Conservation (phyloP, 345 rosid species). For the Anacardium occidentale region DNA sequence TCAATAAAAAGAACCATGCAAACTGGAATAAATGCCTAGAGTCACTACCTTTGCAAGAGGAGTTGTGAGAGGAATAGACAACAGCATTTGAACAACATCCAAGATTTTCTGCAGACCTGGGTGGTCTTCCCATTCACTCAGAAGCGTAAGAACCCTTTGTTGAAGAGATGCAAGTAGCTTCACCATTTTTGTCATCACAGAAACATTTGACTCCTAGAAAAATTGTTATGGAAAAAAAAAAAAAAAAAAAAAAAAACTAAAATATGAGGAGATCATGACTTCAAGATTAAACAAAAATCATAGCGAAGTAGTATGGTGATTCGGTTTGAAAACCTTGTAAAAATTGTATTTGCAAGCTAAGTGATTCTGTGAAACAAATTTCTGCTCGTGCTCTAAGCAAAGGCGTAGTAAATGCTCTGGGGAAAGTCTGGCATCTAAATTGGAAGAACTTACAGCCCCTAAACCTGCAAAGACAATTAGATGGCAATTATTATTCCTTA, state of each 20-base stretch:
- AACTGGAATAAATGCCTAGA: constrained; percentile 8
- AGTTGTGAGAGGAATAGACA: constrained; percentile 66
- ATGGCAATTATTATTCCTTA: not conserved
- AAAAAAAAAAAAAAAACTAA: constrained; percentile 11
- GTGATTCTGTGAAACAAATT: constrained; percentile 37
- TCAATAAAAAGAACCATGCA: not conserved
- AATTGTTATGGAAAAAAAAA: not conserved
- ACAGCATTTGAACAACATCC: constrained; percentile 66
- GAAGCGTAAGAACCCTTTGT: constrained; percentile 40
- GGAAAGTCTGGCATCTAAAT: constrained; percentile 70
- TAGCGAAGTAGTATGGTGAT: constrained; percentile 4
- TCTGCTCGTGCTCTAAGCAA: constrained; percentile 56
- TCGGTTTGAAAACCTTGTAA: constrained; percentile 65
- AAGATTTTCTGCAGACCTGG: constrained; percentile 73
- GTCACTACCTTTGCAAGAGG: constrained; percentile 80
- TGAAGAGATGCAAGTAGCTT: constrained; percentile 53
- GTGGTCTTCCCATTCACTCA: constrained; percentile 76
- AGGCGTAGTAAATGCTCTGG: constrained; percentile 84
- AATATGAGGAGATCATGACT: not conserved
- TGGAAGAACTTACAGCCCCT: constrained; percentile 51
- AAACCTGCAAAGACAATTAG: constrained; percentile 50
- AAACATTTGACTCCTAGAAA: constrained; percentile 70
- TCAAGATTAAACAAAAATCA: not conserved
- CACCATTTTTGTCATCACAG: constrained; percentile 70
- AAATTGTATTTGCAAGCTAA: constrained; percentile 58